Base-by-base conservation (phyloP, 1,284 basidiomycete genomes). In the Sporisorium scitamineum region DNA sequence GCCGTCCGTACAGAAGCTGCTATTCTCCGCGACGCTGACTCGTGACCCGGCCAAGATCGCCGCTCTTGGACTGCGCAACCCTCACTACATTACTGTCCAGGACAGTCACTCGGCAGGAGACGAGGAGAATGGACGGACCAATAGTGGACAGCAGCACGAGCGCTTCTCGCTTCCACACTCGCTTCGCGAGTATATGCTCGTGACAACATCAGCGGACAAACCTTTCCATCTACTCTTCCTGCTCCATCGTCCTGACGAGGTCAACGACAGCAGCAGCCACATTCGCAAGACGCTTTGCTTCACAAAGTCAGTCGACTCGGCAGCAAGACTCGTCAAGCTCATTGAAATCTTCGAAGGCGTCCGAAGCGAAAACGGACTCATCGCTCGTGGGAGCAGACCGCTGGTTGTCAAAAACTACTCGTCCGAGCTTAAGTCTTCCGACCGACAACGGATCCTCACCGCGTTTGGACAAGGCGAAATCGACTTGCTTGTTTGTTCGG, bases 1-100 rank as follows among this genome's bases (percentile, higher is more conserved):
- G 3, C 68, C 68, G 0, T 73, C 62, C 56, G 96, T 95, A 76
- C 96, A 98, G 85, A 99, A 98, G 83, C 88, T 99, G 8, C 88
- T 99, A 4, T 98, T 99, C 87, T 97, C 95, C 1, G 97, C 97
- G 0, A 99, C 97, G 0, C 89, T 99, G 24, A 97, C 95, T 0
- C 90, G 92, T 8, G 95, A 99, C 86, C 96, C 97, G 0, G 91
- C 92, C 26, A 96, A 95, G 84, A 92, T 99, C 51, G 91, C 92
- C 1, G 90, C 93, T 0, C 88, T 99, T 29, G 90, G 91, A 32
- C 87, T 99, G 24, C 87, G 90, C 55, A 87, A 93, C 62, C 93
- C 96, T 0, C 92, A 93, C 80, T 99, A 97, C 86, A 93, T 96
- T 75, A 90, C 96, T 47, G 92, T 99, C 11, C 92, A 79, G 74